These are phyloP conservation scores for Saccharomyces mikatae DNA, from an alignment of 805 yeast species.

Conservation along the genomic window DNA sequence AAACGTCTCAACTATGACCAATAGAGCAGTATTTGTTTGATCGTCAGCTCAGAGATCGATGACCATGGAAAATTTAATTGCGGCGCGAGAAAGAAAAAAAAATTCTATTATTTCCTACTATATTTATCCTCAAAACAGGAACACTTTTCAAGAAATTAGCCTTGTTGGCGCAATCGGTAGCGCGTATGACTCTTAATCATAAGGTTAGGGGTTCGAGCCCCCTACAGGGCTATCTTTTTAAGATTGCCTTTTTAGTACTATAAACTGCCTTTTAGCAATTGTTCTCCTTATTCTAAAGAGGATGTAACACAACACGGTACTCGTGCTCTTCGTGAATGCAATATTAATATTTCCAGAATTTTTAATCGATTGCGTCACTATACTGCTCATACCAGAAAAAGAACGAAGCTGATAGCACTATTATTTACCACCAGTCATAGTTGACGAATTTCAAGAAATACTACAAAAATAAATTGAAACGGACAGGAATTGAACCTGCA, in stretches of 20 bases:
- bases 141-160: not conserved
- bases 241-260: too few species aligned
- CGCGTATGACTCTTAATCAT: constrained; percentile 19
- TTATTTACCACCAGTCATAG: too few species aligned
- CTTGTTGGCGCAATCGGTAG: constrained; percentile 20
- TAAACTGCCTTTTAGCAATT: too few species aligned
- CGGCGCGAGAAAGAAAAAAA: too few species aligned
- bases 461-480: constrained; percentile 9
- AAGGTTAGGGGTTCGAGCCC: constrained; percentile 20
- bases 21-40: not conserved
- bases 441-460: too few species aligned
- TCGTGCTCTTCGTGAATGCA: too few species aligned
- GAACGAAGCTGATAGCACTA: not conserved
- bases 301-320: not conserved
- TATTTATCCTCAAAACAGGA: too few species aligned
- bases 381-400: not conserved
- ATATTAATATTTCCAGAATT: too few species aligned
- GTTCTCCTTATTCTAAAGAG: not conserved
- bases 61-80: not conserved
- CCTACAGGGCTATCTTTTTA: constrained; percentile 12
- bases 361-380: too few species aligned
- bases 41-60: not conserved
- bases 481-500: constrained; percentile 65
- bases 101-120: too few species aligned
- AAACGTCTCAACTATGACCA: not conserved